A percentile compares a stretch with the other conserved stretches of the same genome.
Conservation (phyloP, 768 basidiomycete species). For the Harrya chromipes region DNA sequence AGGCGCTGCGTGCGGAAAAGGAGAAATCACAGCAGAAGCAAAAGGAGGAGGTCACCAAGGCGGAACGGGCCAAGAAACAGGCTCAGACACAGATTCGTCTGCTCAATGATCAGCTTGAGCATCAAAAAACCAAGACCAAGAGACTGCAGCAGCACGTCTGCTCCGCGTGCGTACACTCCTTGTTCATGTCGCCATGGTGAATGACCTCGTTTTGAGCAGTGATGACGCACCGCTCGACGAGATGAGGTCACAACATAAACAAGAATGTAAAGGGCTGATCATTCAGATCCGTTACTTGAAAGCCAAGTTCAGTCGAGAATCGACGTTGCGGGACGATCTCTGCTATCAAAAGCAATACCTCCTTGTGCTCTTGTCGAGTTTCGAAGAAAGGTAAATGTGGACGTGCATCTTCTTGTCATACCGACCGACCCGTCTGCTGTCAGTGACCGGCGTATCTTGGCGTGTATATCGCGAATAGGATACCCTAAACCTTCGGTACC, state of each 20-base stretch:
- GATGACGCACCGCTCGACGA: slow-evolving; percentile 52
- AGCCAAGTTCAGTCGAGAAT: slow-evolving; percentile 85
- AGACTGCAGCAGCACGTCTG: slow-evolving; percentile 56
- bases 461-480: slow-evolving; percentile 73
- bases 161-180: slow-evolving; percentile 43
- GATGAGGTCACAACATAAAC: slow-evolving; percentile 67
- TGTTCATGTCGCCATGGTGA: neutral
- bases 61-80: slow-evolving; percentile 68
- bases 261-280: slow-evolving; percentile 87
- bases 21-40: slow-evolving; percentile 55
- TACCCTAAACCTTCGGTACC: slow-evolving; percentile 49
- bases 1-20: slow-evolving; percentile 62
- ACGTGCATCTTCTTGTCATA: neutral
- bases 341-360: slow-evolving; percentile 89
- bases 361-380: slow-evolving; percentile 62
- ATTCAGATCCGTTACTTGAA: slow-evolving; percentile 91
- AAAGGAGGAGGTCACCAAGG: slow-evolving; percentile 51
- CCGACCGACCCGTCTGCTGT: slow-evolving; percentile 1
- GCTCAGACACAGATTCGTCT: slow-evolving; percentile 60
- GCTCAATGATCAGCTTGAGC: slow-evolving; percentile 63
- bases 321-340: slow-evolving; percentile 70
- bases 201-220: slow-evolving; percentile 29
- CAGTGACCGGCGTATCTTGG: slow-evolving; percentile 70
- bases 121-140: slow-evolving; percentile 40
- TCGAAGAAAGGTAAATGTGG: slow-evolving; percentile 59